phyloP scores from a whole-genome alignment of 2,329 filamentous ascomycete species.

The Onygenales sp. region DNA sequence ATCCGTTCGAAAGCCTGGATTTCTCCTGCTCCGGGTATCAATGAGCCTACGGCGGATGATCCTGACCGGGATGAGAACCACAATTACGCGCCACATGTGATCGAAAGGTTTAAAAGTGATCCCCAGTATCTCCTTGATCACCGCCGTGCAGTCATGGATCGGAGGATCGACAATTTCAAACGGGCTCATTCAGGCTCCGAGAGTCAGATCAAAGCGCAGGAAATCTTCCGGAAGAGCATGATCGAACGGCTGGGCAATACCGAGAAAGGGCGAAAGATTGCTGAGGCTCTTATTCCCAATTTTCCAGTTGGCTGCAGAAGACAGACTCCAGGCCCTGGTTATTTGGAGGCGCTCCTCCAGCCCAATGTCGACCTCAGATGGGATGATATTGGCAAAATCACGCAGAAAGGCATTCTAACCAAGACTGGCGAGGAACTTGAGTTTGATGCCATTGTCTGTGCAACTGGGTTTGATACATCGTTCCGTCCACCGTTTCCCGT shows the following conservation, averaged over 20 bases:
- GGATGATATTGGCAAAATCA: conserved; percentile 9
- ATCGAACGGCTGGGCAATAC: conserved; percentile 3
- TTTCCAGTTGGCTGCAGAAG: conserved; percentile 27
- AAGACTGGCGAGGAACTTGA: conserved; percentile 9
- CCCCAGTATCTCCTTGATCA: not conserved
- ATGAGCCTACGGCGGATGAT: not conserved
- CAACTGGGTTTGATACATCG: conserved; percentile 28
- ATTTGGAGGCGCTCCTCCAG: conserved; percentile 16
- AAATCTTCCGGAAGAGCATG: not conserved
- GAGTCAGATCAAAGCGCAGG: not conserved
- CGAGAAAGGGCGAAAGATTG: conserved; percentile 2
- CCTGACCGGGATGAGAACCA: not conserved
- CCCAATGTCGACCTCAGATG: conserved; percentile 13
- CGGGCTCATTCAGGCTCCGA: not conserved
- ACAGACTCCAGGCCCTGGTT: conserved; percentile 29
- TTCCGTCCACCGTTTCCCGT: conserved; percentile 3
- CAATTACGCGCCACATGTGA: not conserved
- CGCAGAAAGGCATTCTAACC: conserved; percentile 15
- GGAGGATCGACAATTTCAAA: not conserved
- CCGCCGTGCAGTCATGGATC: not conserved
- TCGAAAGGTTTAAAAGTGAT: not conserved
- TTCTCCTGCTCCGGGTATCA: conserved; percentile 5
- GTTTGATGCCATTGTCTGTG: conserved; percentile 22
- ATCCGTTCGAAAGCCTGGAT: not conserved
- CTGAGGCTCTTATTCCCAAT: conserved; percentile 19